These are phyloP conservation scores for Ormosia emarginata DNA, from an alignment of 306 rosid species.

Conservation along the genomic window DNA sequence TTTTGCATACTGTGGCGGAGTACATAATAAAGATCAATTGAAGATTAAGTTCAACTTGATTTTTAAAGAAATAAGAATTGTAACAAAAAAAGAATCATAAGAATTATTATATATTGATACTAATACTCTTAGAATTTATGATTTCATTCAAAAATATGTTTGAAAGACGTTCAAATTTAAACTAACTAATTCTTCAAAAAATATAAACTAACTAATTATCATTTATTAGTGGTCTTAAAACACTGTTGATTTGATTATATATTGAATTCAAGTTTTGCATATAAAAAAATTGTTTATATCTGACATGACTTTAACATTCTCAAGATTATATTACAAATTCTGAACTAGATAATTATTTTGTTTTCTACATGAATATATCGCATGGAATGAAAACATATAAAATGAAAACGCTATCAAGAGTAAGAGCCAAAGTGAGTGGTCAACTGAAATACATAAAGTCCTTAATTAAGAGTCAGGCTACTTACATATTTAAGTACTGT, in stretches of 20 bases:
- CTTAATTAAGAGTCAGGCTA: neutral
- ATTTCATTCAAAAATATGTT: neutral
- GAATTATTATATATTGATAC: neutral
- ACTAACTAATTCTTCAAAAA: neutral
- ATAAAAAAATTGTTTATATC: too few species aligned
- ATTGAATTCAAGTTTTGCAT: too few species aligned
- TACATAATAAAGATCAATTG: neutral
- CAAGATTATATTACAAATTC: neutral
- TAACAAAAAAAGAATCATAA: neutral
- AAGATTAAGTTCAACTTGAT: neutral
- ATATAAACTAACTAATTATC: neutral
- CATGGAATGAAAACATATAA: neutral
- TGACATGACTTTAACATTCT: neutral
- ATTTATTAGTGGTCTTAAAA: neutral
- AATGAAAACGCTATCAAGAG: neutral
- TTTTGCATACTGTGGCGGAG: slow-evolving; percentile 28
- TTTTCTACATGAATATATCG: neutral
- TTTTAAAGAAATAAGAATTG: neutral
- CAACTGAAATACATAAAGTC: neutral
- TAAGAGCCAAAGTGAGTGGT: neutral
- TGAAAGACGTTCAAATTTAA: neutral
- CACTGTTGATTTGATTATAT: too few species aligned
- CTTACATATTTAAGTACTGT: slow-evolving; percentile 53
- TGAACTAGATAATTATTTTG: neutral
- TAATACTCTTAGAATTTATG: neutral